A percentile compares a stretch with the other conserved stretches of the same genome.
phyloP scores from a whole-genome alignment of 140 eudicot genomes.

The Anethum foeniculum region DNA sequence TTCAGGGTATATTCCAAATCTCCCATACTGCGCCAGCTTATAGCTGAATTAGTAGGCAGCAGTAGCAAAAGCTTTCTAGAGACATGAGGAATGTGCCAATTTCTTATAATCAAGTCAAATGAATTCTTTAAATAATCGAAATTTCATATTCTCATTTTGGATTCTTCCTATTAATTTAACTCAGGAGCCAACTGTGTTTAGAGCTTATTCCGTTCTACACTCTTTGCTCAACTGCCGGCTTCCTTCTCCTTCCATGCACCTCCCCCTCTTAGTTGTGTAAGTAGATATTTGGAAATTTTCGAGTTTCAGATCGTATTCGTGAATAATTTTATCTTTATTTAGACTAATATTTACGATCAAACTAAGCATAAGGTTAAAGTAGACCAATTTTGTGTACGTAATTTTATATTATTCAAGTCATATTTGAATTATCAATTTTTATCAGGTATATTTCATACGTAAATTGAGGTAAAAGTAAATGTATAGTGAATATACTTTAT shows the following conservation, averaged over 20 bases:
- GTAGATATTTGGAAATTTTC: background rate
- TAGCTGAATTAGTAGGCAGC: constrained; percentile 6
- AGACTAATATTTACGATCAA: no score
- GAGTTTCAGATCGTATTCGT: background rate
- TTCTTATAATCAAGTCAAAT: background rate
- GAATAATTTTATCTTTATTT: background rate
- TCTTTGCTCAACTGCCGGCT: background rate
- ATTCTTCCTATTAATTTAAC: background rate
- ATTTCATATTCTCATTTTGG: background rate
- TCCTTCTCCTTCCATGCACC: constrained; percentile 1
- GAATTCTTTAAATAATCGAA: background rate
- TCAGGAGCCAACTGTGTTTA: constrained; percentile 1
- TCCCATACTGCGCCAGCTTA: background rate
- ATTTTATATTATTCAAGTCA: no score
- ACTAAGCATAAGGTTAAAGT: no score
- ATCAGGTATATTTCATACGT: no score
- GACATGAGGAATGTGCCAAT: background rate
- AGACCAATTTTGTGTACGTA: no score
- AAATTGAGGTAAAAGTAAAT: no score
- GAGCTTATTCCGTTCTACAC: background rate
- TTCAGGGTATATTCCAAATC: background rate
- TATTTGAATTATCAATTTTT: no score
- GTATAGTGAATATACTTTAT: no score
- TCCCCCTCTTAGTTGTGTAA: background rate
- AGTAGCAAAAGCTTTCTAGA: background rate